A percentile compares a stretch with the other conserved stretches of the same genome.
Evolutionary conservation across 2,329 filamentous ascomycete genomes (phyloP).

Genomic region (Ophiostoma sp.): DNA sequence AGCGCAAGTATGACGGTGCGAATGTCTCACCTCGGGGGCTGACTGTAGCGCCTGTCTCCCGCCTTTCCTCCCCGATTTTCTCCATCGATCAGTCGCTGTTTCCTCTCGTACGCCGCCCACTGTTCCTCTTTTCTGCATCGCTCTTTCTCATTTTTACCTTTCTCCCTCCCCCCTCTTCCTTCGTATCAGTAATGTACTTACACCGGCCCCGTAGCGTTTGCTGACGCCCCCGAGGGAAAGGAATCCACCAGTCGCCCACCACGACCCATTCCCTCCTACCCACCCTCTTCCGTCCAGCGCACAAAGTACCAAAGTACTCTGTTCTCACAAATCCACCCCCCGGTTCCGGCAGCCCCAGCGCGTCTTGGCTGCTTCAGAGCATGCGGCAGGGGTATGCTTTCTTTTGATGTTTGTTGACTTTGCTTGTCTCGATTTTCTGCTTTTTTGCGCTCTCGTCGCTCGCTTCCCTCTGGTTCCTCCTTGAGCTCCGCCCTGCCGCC

Average conservation of each 20-base stretch:
- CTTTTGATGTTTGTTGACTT: neutral
- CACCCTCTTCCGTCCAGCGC: neutral
- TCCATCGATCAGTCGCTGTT: neutral
- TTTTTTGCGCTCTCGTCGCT: neutral
- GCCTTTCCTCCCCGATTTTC: neutral
- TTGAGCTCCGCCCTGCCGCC: neutral
- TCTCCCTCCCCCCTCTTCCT: neutral
- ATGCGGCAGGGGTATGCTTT: conserved; percentile 4
- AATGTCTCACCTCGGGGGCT: neutral
- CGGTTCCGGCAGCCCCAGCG: neutral
- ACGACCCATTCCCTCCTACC: neutral
- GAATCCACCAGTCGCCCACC: neutral
- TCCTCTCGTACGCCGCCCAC: neutral
- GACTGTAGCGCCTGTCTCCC: neutral
- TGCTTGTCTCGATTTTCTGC: neutral
- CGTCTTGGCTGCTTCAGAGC: neutral
- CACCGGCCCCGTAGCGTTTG: conserved; percentile 10
- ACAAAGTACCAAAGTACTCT: neutral
- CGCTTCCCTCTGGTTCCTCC: neutral
- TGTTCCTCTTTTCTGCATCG: neutral
- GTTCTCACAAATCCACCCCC: neutral
- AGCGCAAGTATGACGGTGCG: neutral
- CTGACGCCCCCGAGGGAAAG: neutral
- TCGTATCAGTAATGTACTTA: conserved; percentile 6
- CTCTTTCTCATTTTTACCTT: neutral